A percentile compares a stretch with the other conserved stretches of the same genome.
Evolutionary conservation across 2,329 filamentous ascomycete species (phyloP).

Genomic region (Arachnomyces sp.): DNA sequence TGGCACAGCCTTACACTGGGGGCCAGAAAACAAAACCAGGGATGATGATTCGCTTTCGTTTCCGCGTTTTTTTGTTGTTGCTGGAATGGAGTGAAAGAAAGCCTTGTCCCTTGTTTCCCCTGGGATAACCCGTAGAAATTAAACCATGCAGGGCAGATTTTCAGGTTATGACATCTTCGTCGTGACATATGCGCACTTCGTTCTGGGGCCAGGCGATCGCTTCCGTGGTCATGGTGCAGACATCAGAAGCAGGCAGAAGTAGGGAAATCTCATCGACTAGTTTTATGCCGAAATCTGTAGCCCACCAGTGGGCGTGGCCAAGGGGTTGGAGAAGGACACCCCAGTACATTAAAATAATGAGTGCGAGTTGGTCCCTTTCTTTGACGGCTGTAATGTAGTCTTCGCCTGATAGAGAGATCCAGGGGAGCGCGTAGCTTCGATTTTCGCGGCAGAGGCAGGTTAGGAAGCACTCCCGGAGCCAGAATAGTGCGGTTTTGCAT

Average conservation of each 20-base stretch:
- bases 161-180: no score
- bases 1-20: no score
- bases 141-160: no score
- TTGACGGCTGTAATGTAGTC: constrained; percentile 11
- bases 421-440: constrained; percentile 11
- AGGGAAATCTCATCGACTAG: constrained; percentile 11
- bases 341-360: constrained; percentile 15
- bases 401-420: constrained; percentile 13
- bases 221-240: no score
- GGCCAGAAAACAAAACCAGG: no score
- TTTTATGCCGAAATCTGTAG: constrained; percentile 9
- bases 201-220: no score
- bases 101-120: no score
- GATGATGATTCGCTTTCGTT: no score
- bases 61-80: no score
- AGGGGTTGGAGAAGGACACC: constrained; percentile 11
- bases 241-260: constrained; percentile 7
- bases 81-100: no score
- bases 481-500: constrained; percentile 10
- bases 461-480: constrained; percentile 9
- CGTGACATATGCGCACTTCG: no score
- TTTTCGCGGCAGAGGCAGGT: constrained; percentile 9
- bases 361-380: constrained; percentile 9
- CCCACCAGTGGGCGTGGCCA: constrained; percentile 12
- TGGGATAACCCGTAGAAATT: no score